Conservation (phyloP, 805 yeast species). For the Candida tibetensis region DNA sequence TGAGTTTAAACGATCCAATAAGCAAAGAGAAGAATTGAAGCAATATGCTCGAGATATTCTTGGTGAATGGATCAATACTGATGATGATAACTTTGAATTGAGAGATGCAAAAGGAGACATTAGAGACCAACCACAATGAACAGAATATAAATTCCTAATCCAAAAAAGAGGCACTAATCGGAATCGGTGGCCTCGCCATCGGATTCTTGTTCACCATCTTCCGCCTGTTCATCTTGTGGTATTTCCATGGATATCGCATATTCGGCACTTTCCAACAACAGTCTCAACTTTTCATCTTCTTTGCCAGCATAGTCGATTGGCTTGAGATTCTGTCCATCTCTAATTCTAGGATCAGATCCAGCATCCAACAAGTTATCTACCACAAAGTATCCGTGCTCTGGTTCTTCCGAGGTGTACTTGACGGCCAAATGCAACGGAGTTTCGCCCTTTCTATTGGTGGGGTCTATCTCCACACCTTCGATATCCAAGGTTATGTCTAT, state of each 20-base stretch:
- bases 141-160: not conserved
- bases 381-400: slow-evolving; percentile 78
- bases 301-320: slow-evolving; percentile 68
- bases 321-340: slow-evolving; percentile 53
- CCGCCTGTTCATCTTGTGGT: slow-evolving; percentile 29
- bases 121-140: not conserved
- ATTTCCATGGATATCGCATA: slow-evolving; percentile 53
- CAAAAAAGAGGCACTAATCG: slow-evolving; percentile 19
- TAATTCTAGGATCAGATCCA: slow-evolving; percentile 72
- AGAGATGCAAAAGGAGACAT: not conserved
- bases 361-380: slow-evolving; percentile 84
- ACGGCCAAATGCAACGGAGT: slow-evolving; percentile 91
- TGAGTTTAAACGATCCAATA: slow-evolving; percentile 17
- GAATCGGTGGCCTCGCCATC: slow-evolving; percentile 35
- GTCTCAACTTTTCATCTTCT: slow-evolving; percentile 54
- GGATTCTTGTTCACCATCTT: slow-evolving; percentile 34
- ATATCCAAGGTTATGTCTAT: slow-evolving; percentile 79
- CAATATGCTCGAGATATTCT: slow-evolving; percentile 24
- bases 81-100: slow-evolving; percentile 40
- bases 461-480: slow-evolving; percentile 89
- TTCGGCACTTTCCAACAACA: slow-evolving; percentile 78
- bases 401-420: slow-evolving; percentile 70
- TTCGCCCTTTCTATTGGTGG: slow-evolving; percentile 71
- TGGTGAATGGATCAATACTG: slow-evolving; percentile 48
- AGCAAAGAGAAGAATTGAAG: slow-evolving; percentile 29